phyloP scores from a whole-genome alignment of 306 rosid species.

The Erythrophleum fordii region DNA sequence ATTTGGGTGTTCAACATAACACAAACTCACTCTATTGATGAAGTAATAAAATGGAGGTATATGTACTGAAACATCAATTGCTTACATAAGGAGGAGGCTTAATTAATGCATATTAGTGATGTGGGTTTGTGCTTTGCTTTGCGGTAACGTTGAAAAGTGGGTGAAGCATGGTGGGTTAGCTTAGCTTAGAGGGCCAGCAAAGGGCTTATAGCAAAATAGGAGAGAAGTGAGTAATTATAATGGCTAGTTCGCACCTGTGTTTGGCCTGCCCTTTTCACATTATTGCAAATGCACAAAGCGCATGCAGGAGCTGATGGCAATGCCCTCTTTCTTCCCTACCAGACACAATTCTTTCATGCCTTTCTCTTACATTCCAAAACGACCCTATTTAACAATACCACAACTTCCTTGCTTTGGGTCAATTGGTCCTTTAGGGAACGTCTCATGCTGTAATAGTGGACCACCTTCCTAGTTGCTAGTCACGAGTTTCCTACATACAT shows the following conservation, averaged over 20 bases:
- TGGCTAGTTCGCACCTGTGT: neutral
- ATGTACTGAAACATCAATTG: neutral
- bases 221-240: slow-evolving; percentile 8
- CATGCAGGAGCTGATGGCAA: slow-evolving; percentile 52
- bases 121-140: slow-evolving; percentile 41
- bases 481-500: neutral
- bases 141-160: slow-evolving; percentile 39
- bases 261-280: slow-evolving; percentile 38
- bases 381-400: neutral
- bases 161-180: slow-evolving; percentile 47
- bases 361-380: neutral
- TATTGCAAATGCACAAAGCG: slow-evolving; percentile 50
- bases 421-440: neutral
- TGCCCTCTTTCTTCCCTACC: neutral
- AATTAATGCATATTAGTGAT: slow-evolving; percentile 21
- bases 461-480: neutral
- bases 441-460: neutral
- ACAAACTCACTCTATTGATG: neutral
- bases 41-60: neutral
- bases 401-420: neutral
- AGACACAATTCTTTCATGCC: neutral
- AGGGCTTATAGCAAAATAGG: too few relatives aligned
- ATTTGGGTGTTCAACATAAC: neutral
- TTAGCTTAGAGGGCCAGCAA: slow-evolving; percentile 76
- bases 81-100: slow-evolving; percentile 23